Percentiles rank a stretch among this genome's conserved stretches.
Evolutionary conservation across 495 filamentous ascomycete species (phyloP).

Genomic region (Bombardia bombarda): DNA sequence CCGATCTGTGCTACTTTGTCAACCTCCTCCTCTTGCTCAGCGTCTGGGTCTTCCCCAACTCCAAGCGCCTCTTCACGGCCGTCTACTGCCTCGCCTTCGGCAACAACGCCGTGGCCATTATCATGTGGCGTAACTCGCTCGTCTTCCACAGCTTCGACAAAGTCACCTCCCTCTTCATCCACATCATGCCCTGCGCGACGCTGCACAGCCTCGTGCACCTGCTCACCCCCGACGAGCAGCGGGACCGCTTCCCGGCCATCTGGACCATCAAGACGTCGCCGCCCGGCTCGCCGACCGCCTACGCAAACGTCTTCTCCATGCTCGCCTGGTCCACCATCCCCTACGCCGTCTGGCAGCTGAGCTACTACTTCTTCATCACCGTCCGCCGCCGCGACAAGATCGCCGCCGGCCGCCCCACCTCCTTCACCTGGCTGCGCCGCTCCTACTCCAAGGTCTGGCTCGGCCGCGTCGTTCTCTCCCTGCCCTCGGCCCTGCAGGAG

Average conservation of each 20-base stretch:
- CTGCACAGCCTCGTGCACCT: slow-evolving; percentile 90
- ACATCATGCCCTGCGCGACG: slow-evolving; percentile 94
- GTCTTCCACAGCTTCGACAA: slow-evolving; percentile 98
- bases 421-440: slow-evolving; percentile 92
- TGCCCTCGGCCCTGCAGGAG: slow-evolving; percentile 73
- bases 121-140: slow-evolving; percentile 98
- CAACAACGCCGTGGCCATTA: slow-evolving; percentile 96
- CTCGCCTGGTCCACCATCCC: slow-evolving; percentile 88
- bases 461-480: slow-evolving; percentile 70
- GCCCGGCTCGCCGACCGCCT: slow-evolving; percentile 63
- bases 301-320: slow-evolving; percentile 71
- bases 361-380: slow-evolving; percentile 89
- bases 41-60: slow-evolving; percentile 85
- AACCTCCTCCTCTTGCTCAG: slow-evolving; percentile 77
- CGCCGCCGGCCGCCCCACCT: slow-evolving; percentile 88
- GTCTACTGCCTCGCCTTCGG: slow-evolving; percentile 89
- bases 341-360: slow-evolving; percentile 85
- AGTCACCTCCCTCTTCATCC: slow-evolving; percentile 91
- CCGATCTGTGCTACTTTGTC: slow-evolving; percentile 96
- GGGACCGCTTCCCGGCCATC: slow-evolving; percentile 75
- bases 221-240: slow-evolving; percentile 53
- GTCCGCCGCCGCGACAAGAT: slow-evolving; percentile 90
- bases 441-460: slow-evolving; percentile 85
- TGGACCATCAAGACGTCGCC: slow-evolving; percentile 71
- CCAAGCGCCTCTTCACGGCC: slow-evolving; percentile 86